A percentile compares a stretch with the other conserved stretches of the same genome.
Conservation (phyloP, 73 alveolate genomes). For the Tetrahymena borealis region DNA sequence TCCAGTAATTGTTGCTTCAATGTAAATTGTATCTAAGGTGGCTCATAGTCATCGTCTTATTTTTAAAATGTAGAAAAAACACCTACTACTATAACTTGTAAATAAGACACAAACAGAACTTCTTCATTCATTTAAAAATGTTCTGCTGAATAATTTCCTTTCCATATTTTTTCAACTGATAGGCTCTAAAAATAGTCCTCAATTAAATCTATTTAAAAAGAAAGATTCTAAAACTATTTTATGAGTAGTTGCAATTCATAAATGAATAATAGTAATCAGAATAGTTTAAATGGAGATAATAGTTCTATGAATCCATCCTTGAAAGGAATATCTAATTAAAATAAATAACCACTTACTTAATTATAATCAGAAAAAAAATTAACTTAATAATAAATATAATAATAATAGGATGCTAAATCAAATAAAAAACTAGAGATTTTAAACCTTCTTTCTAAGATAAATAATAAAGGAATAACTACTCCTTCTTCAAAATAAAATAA, state of each 20-base stretch:
- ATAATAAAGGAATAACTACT: not conserved
- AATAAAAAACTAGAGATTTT: not conserved
- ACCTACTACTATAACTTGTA: not conserved
- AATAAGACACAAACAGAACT: not conserved
- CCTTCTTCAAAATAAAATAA: not conserved
- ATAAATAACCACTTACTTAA: not conserved
- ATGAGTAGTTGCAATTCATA: not conserved
- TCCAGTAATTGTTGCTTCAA: no score
- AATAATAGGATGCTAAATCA: not conserved
- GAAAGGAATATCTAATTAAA: no score
- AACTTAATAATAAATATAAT: not conserved
- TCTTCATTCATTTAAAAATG: not conserved
- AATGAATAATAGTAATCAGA: not conserved
- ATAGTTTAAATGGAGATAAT: no score
- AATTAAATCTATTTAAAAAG: not conserved
- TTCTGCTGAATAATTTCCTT: not conserved
- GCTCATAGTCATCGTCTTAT: no score
- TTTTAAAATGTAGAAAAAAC: not conserved
- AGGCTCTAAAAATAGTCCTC: not conserved
- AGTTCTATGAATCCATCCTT: no score
- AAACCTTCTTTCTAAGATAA: not conserved
- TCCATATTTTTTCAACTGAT: not conserved
- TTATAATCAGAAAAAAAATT: not conserved
- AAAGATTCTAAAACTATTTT: not conserved
- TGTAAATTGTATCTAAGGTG: no score